phyloP scores from a whole-genome alignment of 2,329 filamentous ascomycete species.

The Pyrenochaeta sp. region DNA sequence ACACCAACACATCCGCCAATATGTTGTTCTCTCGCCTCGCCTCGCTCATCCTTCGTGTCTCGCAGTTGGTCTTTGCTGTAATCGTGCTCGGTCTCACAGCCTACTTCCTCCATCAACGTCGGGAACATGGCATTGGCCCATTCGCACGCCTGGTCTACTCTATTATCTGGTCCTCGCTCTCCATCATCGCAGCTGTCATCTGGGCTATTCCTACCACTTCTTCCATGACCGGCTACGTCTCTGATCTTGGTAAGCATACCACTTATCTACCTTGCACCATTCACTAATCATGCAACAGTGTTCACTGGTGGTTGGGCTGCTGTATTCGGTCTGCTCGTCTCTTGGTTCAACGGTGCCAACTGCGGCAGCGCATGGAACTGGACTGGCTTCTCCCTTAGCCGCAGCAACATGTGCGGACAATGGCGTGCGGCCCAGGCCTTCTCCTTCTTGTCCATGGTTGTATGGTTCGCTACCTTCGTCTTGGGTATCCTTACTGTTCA shows the following conservation, averaged over 20 bases:
- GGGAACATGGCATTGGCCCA: constrained; percentile 59
- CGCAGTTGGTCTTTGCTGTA: constrained; percentile 73
- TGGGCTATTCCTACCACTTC: constrained; percentile 76
- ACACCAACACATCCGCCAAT: constrained; percentile 4
- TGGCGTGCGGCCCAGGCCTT: constrained; percentile 78
- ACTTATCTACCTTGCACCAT: too few species aligned
- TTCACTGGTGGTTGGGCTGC: constrained; percentile 73
- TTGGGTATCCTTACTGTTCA: constrained; percentile 29
- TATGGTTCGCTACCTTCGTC: constrained; percentile 69
- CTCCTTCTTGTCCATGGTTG: constrained; percentile 72
- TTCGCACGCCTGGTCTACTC: constrained; percentile 76
- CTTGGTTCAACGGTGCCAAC: constrained; percentile 29
- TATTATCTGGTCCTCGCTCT: constrained; percentile 72
- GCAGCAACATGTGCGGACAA: constrained; percentile 64
- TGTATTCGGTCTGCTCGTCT: constrained; percentile 50
- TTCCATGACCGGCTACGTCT: constrained; percentile 73
- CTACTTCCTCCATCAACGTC: constrained; percentile 29
- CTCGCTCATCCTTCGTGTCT: constrained; percentile 65
- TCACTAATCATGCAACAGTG: constrained; percentile 42
- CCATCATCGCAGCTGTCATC: constrained; percentile 72
- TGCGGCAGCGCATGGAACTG: constrained; percentile 57
- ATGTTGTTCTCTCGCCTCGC: constrained; percentile 56
- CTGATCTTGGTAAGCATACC: constrained; percentile 60
- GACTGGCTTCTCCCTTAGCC: constrained; percentile 56
- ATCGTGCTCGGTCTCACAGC: constrained; percentile 55